Evolutionary conservation across 257 asterid species (phyloP).

Genomic region (Vinca minor): DNA sequence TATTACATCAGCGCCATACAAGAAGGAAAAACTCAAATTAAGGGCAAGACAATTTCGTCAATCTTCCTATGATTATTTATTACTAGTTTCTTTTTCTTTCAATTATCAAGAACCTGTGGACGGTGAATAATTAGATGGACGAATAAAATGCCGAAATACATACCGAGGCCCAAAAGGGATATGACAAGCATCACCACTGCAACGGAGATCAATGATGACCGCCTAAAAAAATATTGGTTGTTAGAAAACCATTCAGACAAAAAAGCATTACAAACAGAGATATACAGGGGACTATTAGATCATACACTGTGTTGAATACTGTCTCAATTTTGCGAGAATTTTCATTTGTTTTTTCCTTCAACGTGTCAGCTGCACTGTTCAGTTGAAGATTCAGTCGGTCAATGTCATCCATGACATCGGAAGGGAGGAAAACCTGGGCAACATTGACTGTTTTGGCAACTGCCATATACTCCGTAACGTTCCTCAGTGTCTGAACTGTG

Average conservation of each 20-base stretch:
- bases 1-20: constrained; percentile 10
- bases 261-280: neutral
- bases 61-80: neutral
- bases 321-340: constrained; percentile 53
- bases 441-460: constrained; percentile 80
- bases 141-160: constrained; percentile 23
- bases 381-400: constrained; percentile 62
- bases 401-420: constrained; percentile 60
- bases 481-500: constrained; percentile 75
- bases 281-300: neutral
- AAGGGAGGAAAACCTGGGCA: constrained; percentile 83
- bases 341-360: constrained; percentile 61
- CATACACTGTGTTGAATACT: constrained; percentile 75
- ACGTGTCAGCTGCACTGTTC: constrained; percentile 56
- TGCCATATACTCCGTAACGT: constrained; percentile 64
- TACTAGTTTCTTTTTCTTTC: neutral
- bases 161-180: constrained; percentile 86
- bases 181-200: constrained; percentile 77
- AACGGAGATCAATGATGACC: constrained; percentile 55
- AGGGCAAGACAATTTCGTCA: neutral
- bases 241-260: constrained; percentile 13
- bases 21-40: neutral
- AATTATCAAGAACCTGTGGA: neutral
- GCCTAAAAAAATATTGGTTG: constrained; percentile 35
- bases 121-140: neutral